Evolutionary conservation across 305 asterid genomes (phyloP).

Genomic region (Fraxinus ornus): DNA sequence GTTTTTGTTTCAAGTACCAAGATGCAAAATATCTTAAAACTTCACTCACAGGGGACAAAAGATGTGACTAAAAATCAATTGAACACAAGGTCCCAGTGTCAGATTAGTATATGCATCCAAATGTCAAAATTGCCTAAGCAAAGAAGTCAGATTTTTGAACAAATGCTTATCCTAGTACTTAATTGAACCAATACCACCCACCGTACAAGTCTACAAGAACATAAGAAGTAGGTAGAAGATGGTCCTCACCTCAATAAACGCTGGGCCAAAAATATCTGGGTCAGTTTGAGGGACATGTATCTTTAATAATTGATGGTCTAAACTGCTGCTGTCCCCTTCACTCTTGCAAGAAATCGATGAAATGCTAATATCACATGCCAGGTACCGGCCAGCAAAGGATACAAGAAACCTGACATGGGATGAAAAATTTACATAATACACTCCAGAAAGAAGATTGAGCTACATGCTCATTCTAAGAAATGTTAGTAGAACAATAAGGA

Average conservation of each 20-base stretch:
- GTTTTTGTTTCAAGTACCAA: neutral
- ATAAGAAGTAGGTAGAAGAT: slow-evolving; percentile 5
- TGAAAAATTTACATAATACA: slow-evolving; percentile 13
- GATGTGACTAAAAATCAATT: neutral
- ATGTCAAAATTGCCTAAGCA: neutral
- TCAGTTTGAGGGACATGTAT: slow-evolving; percentile 65
- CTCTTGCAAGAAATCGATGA: slow-evolving; percentile 44
- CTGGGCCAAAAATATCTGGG: slow-evolving; percentile 63
- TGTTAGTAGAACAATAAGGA: neutral
- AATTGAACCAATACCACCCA: neutral
- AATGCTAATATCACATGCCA: slow-evolving; percentile 49
- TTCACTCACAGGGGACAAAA: neutral
- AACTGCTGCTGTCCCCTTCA: slow-evolving; percentile 37
- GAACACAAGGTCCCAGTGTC: neutral
- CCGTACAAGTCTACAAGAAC: neutral
- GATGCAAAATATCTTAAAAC: neutral
- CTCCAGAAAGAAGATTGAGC: neutral
- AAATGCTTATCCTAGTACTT: neutral
- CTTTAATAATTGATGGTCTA: slow-evolving; percentile 67
- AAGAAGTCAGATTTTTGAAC: neutral
- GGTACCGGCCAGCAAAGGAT: slow-evolving; percentile 76
- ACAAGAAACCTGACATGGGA: slow-evolving; percentile 63
- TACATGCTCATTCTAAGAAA: neutral
- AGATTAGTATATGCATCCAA: neutral
- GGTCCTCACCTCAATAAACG: slow-evolving; percentile 72